Percentiles rank a stretch among this genome's conserved stretches.
These are phyloP conservation scores for Pyrus hybrid DNA, from an alignment of 331 rosid genomes.

Conservation along the genomic window DNA sequence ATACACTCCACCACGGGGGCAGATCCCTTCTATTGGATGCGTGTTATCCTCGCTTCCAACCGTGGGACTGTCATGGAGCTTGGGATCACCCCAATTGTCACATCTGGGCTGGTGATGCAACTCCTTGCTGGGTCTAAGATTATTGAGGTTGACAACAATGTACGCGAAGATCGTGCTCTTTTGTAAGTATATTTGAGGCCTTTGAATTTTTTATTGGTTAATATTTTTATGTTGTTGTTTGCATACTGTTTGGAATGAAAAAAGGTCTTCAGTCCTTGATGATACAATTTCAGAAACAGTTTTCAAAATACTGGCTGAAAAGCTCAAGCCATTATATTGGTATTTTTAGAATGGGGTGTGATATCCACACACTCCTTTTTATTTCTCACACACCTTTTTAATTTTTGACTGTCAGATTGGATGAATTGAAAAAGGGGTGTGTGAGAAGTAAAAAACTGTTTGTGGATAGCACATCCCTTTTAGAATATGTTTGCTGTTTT, in stretches of 20 bases:
- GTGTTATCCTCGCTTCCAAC: slow-evolving; percentile 89
- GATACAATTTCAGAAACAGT: neutral
- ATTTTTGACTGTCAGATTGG: too few species aligned
- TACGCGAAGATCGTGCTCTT: slow-evolving; percentile 93
- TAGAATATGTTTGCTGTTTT: too few species aligned
- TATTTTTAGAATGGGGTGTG: neutral
- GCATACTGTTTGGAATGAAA: neutral
- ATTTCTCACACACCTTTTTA: too few species aligned
- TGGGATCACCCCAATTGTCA: slow-evolving; percentile 93
- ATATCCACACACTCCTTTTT: too few species aligned
- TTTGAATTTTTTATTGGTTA: neutral
- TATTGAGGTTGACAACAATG: slow-evolving; percentile 92
- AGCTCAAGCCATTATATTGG: neutral
- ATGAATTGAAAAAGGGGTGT: too few species aligned
- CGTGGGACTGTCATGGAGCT: slow-evolving; percentile 99
- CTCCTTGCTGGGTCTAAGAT: slow-evolving; percentile 87
- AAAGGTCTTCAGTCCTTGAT: neutral
- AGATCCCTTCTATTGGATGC: slow-evolving; percentile 98
- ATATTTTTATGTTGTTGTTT: neutral
- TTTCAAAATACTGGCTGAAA: neutral
- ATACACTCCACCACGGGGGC: slow-evolving; percentile 97
- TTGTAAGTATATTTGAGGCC: slow-evolving; percentile 39
- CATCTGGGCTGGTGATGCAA: slow-evolving; percentile 90
- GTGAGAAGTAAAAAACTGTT: too few species aligned
- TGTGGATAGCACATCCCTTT: too few species aligned